These are phyloP conservation scores for Geotrichum europaeum DNA, from an alignment of 1,139 yeast genomes.

Conservation along the genomic window DNA sequence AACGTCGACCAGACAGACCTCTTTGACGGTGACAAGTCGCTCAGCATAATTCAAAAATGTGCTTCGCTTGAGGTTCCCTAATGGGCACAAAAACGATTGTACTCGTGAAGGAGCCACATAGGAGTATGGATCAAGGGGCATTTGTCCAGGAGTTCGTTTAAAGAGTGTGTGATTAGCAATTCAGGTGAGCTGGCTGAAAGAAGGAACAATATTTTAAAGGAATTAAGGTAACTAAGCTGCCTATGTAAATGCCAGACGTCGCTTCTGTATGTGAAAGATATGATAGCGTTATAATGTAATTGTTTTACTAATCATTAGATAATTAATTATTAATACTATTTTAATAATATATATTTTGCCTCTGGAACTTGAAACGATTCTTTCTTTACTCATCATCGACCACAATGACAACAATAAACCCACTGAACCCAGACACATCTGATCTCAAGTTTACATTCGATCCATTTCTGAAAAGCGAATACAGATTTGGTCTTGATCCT, in stretches of 20 bases:
- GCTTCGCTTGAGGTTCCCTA: constrained; percentile 46
- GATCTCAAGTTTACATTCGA: constrained; percentile 67
- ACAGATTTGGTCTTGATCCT: constrained; percentile 65
- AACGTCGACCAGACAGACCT: constrained; percentile 69
- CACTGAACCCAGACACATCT: constrained; percentile 34
- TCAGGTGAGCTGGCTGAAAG: neutral
- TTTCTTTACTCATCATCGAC: neutral
- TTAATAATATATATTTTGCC: neutral
- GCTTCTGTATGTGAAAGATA: neutral
- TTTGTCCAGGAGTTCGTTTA: constrained; percentile 3
- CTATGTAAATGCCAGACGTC: neutral
- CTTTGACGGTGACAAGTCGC: constrained; percentile 47
- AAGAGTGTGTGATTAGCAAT: neutral
- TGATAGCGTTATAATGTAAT: neutral
- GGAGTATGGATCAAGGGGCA: constrained; percentile 39
- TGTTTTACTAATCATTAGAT: neutral
- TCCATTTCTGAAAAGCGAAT: constrained; percentile 72
- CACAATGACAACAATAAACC: constrained; percentile 12
- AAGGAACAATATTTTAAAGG: neutral
- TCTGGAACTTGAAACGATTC: neutral
- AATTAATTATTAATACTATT: neutral
- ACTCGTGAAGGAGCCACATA: constrained; percentile 59
- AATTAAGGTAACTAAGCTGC: neutral
- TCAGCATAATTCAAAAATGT: constrained; percentile 47
- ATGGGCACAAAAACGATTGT: constrained; percentile 64